phyloP scores from a whole-genome alignment of 129 eudicot species.

The Glebionis coronaria region DNA sequence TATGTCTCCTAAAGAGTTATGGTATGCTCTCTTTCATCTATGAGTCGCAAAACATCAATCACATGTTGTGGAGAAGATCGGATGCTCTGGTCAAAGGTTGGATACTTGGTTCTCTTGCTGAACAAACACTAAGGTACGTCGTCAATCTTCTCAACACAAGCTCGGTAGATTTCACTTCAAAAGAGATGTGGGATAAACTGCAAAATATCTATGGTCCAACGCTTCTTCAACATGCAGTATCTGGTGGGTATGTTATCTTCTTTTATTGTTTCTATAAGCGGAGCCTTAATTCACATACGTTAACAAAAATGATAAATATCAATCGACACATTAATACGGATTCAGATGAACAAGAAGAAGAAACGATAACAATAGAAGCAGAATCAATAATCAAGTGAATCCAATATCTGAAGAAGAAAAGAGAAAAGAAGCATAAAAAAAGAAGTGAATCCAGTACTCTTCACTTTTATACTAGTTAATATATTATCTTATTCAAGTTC shows the following conservation, averaged over 20 bases:
- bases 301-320: too few relatives aligned
- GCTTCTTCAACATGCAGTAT: background rate
- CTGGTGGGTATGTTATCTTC: background rate
- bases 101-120: too few relatives aligned
- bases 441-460: too few relatives aligned
- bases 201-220: background rate
- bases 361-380: background rate
- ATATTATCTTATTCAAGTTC: too few relatives aligned
- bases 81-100: too few relatives aligned
- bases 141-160: too few relatives aligned
- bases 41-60: background rate
- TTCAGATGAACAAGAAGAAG: background rate
- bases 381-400: background rate
- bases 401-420: background rate
- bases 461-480: too few relatives aligned
- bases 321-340: background rate
- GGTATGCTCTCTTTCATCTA: too few relatives aligned
- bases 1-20: too few relatives aligned
- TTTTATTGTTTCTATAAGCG: background rate
- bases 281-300: too few relatives aligned
- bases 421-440: background rate
- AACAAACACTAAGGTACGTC: too few relatives aligned
- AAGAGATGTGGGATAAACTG: conserved; percentile 24
- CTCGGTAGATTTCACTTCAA: conserved; percentile 12
- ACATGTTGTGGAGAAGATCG: conserved; percentile 15